Percentiles rank a stretch among this genome's conserved stretches.
These are phyloP conservation scores for Fraxinus baroniana DNA, from an alignment of 305 asterid genomes.

Conservation along the genomic window DNA sequence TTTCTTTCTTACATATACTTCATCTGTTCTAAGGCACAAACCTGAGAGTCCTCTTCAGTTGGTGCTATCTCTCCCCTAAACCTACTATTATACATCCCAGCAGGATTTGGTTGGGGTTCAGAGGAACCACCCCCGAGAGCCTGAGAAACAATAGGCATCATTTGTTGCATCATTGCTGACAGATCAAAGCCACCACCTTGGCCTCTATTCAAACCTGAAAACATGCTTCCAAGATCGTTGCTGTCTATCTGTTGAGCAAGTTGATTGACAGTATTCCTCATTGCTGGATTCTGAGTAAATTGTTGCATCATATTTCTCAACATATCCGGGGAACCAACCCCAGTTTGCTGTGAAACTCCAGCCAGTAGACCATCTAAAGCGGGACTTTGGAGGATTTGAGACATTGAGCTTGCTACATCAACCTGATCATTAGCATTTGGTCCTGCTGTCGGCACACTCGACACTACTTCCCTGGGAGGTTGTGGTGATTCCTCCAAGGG, in stretches of 20 bases:
- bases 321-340: slow-evolving; percentile 75
- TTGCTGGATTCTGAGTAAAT: slow-evolving; percentile 71
- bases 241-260: slow-evolving; percentile 79
- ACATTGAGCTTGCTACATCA: slow-evolving; percentile 61
- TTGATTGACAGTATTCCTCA: slow-evolving; percentile 77
- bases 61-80: slow-evolving; percentile 27
- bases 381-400: slow-evolving; percentile 68
- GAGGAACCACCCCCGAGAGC: slow-evolving; percentile 66
- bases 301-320: slow-evolving; percentile 72
- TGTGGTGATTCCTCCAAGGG: slow-evolving; percentile 30
- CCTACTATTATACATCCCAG: slow-evolving; percentile 27
- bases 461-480: slow-evolving; percentile 28
- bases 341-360: slow-evolving; percentile 85
- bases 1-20: background rate
- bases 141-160: slow-evolving; percentile 95
- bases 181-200: slow-evolving; percentile 75
- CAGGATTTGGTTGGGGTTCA: slow-evolving; percentile 29
- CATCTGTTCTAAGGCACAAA: slow-evolving; percentile 26
- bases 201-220: slow-evolving; percentile 54
- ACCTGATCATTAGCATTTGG: slow-evolving; percentile 36
- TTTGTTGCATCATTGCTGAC: slow-evolving; percentile 82
- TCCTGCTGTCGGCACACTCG: slow-evolving; percentile 30
- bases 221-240: slow-evolving; percentile 75
- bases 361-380: slow-evolving; percentile 64
- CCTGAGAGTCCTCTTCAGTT: slow-evolving; percentile 45